Percentiles rank a stretch among this genome's conserved stretches.
Conservation (phyloP, 306 rosid species). For the Cucumis hystrix region DNA sequence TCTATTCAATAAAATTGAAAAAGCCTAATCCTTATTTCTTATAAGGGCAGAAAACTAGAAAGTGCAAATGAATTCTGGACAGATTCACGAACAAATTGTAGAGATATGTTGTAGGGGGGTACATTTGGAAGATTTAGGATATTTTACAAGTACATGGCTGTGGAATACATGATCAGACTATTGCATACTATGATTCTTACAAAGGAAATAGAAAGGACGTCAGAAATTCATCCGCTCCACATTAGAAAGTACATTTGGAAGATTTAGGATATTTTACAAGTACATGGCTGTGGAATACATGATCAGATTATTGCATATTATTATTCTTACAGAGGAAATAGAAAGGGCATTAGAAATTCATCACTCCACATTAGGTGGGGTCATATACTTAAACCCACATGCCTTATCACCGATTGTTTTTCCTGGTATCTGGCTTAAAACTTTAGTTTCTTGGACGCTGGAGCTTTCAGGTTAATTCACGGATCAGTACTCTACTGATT, state of each 20-base stretch:
- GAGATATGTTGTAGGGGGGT: background rate
- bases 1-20: background rate
- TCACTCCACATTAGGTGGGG: background rate
- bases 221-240: background rate
- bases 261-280: background rate
- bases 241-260: background rate
- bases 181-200: background rate
- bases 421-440: background rate
- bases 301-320: background rate
- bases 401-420: background rate
- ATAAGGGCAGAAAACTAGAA: background rate
- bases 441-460: background rate
- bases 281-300: background rate
- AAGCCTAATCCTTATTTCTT: background rate
- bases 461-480: background rate
- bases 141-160: background rate
- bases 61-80: background rate
- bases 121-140: background rate
- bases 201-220: background rate
- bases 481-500: background rate
- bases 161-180: background rate
- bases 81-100: background rate
- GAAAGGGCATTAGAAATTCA: background rate
- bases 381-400: background rate
- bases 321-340: background rate